These are phyloP conservation scores for Phytopythium aichiense DNA, from an alignment of 352 stramenopile genomes.

Conservation along the genomic window DNA sequence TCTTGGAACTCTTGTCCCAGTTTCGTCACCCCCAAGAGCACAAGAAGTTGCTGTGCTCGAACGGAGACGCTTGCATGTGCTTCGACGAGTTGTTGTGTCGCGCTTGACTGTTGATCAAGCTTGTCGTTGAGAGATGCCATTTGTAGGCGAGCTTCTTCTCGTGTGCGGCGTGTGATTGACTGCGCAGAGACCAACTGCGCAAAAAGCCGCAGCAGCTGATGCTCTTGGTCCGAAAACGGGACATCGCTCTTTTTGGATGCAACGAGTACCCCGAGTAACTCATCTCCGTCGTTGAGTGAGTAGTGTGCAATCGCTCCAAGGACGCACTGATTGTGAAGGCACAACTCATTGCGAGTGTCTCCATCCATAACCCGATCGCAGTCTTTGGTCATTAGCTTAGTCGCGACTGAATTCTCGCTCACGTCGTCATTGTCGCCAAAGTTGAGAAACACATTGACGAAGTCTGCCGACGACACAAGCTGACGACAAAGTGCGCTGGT, in stretches of 20 bases:
- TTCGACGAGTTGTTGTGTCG: neutral
- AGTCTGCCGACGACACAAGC: slow-evolving; percentile 1
- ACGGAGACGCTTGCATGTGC: neutral
- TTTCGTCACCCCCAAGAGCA: neutral
- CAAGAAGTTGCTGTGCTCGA: neutral
- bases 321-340: neutral
- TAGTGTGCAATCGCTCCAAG: neutral
- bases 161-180: too few species aligned
- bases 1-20: neutral
- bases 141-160: neutral
- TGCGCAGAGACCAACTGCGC: neutral
- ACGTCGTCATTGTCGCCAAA: neutral
- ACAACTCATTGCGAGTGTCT: neutral
- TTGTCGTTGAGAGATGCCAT: neutral
- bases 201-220: neutral
- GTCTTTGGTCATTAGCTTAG: neutral
- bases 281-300: neutral
- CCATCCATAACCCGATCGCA: neutral
- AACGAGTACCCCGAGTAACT: neutral
- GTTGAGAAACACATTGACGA: slow-evolving; percentile 6
- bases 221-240: neutral
- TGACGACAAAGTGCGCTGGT: neutral
- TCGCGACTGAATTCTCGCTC: neutral
- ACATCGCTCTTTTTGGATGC: neutral
- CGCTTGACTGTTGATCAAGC: neutral